Evolutionary conservation across 1,284 basidiomycete species (phyloP), one percentile per base, ranked within the genome.

Genomic region (Ceratobasidium sp.): DNA sequence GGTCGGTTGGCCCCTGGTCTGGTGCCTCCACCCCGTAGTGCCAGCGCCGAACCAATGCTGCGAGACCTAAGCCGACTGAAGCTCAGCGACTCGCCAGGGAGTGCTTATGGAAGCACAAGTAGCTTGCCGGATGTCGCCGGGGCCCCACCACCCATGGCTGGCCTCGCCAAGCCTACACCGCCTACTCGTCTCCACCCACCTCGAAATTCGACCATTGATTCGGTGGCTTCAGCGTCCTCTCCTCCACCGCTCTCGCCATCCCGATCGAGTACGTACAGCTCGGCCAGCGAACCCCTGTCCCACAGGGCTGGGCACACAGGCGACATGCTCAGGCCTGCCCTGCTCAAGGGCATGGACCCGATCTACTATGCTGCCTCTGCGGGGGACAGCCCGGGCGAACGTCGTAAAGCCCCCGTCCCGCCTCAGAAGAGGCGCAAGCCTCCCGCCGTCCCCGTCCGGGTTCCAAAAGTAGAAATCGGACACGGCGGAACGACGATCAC

Each of bases 391-490:
- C n/a, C n/a, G n/a, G 57, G 26, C 11, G 50, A 47, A 50, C 28
- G 63, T 18, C 13, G 50, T 6, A 52, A 52, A 43, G 49, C 86
- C 0, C 89, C 89, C 8, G 83, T 87, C 28, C 88, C 89, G 14
- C 86, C 87, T 46, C n/a, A n/a, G n/a, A 61, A 71, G 76, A 82
- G 89, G 50, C 83, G 90, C 76, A 90, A 89, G 76, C 86, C 90
- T 0, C 89, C 90, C 57, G 88, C 89, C 16, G 82, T 88, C 49
- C 89, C 90, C 3, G 80, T 83, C 3, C 62, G 63, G 3, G 47
- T 38, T 23, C 32, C 52, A 2, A 57, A 55, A 44, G 61, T 58
- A 2, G 67, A 73, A 1, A 82, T 81, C 57, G 81, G 80, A 64
- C 81, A 83, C 62, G 77, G 83, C 8, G 86, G 85, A 5, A 83